These are phyloP conservation scores for Dacryopinax primogenitus DNA, from an alignment of 768 basidiomycete genomes.

Conservation along the genomic window DNA sequence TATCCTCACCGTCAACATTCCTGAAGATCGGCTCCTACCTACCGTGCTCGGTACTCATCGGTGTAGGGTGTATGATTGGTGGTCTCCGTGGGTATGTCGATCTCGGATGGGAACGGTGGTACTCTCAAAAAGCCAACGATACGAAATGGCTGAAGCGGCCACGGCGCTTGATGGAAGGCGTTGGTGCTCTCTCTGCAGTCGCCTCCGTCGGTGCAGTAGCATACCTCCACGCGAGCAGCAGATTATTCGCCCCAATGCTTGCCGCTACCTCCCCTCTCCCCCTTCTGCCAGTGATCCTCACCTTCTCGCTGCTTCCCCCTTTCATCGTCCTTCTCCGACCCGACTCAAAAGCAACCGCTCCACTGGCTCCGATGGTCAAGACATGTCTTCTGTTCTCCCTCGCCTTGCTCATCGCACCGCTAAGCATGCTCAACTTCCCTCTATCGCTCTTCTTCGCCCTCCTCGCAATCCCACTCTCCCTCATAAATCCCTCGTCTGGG, in stretches of 20 bases:
- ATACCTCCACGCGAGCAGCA: constrained; percentile 27
- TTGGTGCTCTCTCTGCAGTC: constrained; percentile 43
- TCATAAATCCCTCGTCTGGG: constrained; percentile 17
- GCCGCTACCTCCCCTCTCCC: constrained; percentile 9
- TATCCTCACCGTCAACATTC: constrained; percentile 52
- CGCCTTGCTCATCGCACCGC: constrained; percentile 74
- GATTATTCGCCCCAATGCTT: constrained; percentile 13
- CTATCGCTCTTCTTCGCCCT: constrained; percentile 61
- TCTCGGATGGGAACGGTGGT: constrained; percentile 39
- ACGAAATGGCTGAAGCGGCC: constrained; percentile 23
- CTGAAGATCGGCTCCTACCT: constrained; percentile 85
- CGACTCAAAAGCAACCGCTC: not conserved
- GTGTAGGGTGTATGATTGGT: constrained; percentile 70
- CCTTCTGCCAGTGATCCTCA: not conserved
- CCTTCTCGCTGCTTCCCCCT: constrained; percentile 15
- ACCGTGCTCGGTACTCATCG: constrained; percentile 73
- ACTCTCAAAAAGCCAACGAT: not conserved
- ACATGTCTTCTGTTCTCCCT: constrained; percentile 68
- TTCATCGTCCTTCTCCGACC: not conserved
- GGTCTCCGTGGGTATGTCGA: constrained; percentile 65
- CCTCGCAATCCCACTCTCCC: constrained; percentile 51
- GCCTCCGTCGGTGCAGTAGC: constrained; percentile 43
- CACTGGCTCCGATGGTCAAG: constrained; percentile 43
- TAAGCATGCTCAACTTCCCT: constrained; percentile 84
- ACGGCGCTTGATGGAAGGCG: constrained; percentile 41